Percentiles rank a stretch among this genome's conserved stretches.
Conservation (phyloP, 108 stramenopile genomes). For the Pseudonitzschia delicatissima region DNA sequence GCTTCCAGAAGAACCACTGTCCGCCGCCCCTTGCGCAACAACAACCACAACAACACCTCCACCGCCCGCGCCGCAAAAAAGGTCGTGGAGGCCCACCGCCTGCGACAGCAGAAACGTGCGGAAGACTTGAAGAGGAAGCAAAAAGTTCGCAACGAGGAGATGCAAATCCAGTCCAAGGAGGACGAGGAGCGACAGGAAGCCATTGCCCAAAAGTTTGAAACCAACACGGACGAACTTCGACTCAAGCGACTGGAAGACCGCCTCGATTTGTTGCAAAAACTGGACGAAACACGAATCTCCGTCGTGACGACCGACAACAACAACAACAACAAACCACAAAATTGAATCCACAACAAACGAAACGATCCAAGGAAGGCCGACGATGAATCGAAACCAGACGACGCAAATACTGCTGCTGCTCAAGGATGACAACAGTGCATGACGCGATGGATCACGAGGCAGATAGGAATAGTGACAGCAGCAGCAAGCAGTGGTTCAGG, state of each 20-base stretch:
- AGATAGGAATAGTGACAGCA: slow-evolving; percentile 25
- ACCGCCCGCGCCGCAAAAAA: slow-evolving; percentile 25
- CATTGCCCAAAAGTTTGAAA: slow-evolving; percentile 80
- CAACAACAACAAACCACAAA: slow-evolving; percentile 1
- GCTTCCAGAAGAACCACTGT: too few relatives aligned
- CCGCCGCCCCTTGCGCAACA: too few relatives aligned
- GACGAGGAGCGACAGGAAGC: slow-evolving; percentile 68
- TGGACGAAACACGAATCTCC: slow-evolving; percentile 56
- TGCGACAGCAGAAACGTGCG: slow-evolving; percentile 56
- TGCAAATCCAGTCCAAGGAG: slow-evolving; percentile 60
- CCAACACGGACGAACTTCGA: slow-evolving; percentile 66
- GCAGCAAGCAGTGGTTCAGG: slow-evolving; percentile 37
- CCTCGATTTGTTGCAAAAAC: slow-evolving; percentile 52
- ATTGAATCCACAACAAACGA: background rate
- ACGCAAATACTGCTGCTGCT: slow-evolving; percentile 2
- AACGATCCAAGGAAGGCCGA: background rate
- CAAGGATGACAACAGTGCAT: too few relatives aligned
- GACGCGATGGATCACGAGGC: slow-evolving; percentile 2
- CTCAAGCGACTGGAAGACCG: slow-evolving; percentile 70
- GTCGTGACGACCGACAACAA: slow-evolving; percentile 28
- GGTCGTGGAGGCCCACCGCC: slow-evolving; percentile 19
- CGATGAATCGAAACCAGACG: background rate
- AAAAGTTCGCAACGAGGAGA: slow-evolving; percentile 73
- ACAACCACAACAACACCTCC: too few relatives aligned
- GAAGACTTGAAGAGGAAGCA: slow-evolving; percentile 65